These are phyloP conservation scores for Mortierella sp. DNA, from an alignment of 371 early-diverging fungal genomes.

Conservation along the genomic window DNA sequence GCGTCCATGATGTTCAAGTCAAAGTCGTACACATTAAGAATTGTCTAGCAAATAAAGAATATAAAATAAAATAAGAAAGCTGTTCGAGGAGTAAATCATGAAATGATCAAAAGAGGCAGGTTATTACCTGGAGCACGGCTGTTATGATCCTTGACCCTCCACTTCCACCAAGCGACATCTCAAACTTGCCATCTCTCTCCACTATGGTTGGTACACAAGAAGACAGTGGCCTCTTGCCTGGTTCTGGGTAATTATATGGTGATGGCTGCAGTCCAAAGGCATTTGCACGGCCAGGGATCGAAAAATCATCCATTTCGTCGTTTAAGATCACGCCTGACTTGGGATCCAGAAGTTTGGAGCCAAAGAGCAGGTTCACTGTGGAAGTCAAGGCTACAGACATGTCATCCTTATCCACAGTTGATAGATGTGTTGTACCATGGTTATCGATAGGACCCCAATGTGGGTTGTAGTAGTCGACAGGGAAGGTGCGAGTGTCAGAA, in stretches of 20 bases:
- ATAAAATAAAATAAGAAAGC: neutral
- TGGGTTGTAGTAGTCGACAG: slow-evolving; percentile 81
- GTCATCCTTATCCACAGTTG: slow-evolving; percentile 89
- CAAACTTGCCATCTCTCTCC: slow-evolving; percentile 75
- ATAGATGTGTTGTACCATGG: slow-evolving; percentile 98
- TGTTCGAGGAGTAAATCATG: neutral
- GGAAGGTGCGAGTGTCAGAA: slow-evolving; percentile 66
- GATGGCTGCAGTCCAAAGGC: slow-evolving; percentile 88
- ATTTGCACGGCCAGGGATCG: slow-evolving; percentile 88
- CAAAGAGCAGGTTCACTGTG: slow-evolving; percentile 97
- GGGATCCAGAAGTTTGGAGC: slow-evolving; percentile 93
- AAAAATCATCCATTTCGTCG: slow-evolving; percentile 99
- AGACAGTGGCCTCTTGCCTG: slow-evolving; percentile 94
- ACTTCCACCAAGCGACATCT: slow-evolving; percentile 90
- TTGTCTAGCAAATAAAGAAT: slow-evolving; percentile 54
- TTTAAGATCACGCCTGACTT: slow-evolving; percentile 98
- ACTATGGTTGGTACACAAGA: slow-evolving; percentile 92
- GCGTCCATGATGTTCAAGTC: slow-evolving; percentile 78
- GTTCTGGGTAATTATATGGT: slow-evolving; percentile 86
- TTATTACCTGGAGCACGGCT: slow-evolving; percentile 77
- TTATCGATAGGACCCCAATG: slow-evolving; percentile 82
- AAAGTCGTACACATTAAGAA: slow-evolving; percentile 84
- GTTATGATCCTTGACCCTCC: slow-evolving; percentile 98
- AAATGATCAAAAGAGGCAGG: neutral
- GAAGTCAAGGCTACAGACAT: slow-evolving; percentile 93